Conservation (phyloP, 164 flowering plant species). For the Echeveria elegans region DNA sequence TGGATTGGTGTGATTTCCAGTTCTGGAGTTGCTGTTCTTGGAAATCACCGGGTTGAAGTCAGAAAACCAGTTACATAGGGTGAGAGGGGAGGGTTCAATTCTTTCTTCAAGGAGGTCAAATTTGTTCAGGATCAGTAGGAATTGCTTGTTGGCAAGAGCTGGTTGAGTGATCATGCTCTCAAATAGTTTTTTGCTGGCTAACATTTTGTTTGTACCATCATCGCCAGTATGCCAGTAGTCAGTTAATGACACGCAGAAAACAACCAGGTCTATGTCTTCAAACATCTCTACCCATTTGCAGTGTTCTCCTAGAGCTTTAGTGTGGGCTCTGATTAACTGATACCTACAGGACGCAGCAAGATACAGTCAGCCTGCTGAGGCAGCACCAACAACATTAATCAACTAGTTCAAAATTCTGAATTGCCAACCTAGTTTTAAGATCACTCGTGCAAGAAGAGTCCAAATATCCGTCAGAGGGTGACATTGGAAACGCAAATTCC, state of each 20-base stretch:
- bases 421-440: slow-evolving; percentile 28
- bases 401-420: not conserved
- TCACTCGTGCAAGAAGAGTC: slow-evolving; percentile 16
- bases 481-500: slow-evolving; percentile 69
- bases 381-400: not conserved
- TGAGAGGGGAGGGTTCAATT: slow-evolving; percentile 24
- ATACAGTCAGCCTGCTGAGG: not conserved
- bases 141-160: slow-evolving; percentile 12
- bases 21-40: slow-evolving; percentile 4
- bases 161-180: slow-evolving; percentile 29
- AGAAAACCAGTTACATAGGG: slow-evolving; percentile 31
- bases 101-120: slow-evolving; percentile 31
- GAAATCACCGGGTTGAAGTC: slow-evolving; percentile 31
- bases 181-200: slow-evolving; percentile 27
- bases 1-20: slow-evolving; percentile 8
- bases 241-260: slow-evolving; percentile 28
- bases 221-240: slow-evolving; percentile 23
- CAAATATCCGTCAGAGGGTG: slow-evolving; percentile 23
- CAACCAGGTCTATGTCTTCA: slow-evolving; percentile 23
- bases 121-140: slow-evolving; percentile 33
- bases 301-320: slow-evolving; percentile 28
- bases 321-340: slow-evolving; percentile 33
- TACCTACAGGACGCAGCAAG: slow-evolving; percentile 20
- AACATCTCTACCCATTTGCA: slow-evolving; percentile 40
- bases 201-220: slow-evolving; percentile 27